Evolutionary conservation across 202 grass and related monocot species (phyloP).

Genomic region (Brachypodium distachyon): DNA sequence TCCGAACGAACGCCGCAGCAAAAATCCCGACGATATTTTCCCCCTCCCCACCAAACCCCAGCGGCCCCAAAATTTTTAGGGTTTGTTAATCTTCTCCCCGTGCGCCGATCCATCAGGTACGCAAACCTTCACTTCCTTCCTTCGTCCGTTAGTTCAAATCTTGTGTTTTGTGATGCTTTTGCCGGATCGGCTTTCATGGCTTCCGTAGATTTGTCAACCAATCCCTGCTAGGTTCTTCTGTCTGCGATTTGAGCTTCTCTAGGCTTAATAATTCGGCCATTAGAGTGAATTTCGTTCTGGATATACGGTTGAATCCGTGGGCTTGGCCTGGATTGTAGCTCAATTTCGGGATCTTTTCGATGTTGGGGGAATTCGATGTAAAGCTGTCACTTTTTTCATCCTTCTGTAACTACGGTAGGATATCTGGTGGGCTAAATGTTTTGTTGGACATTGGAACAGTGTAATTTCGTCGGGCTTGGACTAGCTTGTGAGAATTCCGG

Average conservation of each 20-base stretch:
- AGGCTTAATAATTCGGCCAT: not conserved
- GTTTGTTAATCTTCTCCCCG: not conserved
- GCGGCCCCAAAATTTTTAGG: not conserved
- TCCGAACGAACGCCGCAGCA: not conserved
- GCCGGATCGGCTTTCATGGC: not conserved
- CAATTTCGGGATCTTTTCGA: not conserved
- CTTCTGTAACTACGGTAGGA: not conserved
- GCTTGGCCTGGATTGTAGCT: not conserved
- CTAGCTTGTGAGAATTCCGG: not conserved
- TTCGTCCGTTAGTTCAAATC: not conserved
- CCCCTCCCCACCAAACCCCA: not conserved
- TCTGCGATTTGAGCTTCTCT: not conserved
- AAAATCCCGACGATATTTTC: not conserved
- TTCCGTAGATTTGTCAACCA: not conserved
- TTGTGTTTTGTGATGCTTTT: not conserved
- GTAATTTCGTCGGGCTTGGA: not conserved
- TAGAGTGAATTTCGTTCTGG: not conserved
- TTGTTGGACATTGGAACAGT: not conserved
- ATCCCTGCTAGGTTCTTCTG: not conserved
- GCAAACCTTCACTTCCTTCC: not conserved
- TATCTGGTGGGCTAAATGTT: not conserved
- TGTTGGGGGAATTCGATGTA: not conserved
- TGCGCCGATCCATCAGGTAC: not conserved
- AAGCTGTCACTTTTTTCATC: not conserved
- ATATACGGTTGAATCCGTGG: not conserved